Base-by-base conservation (phyloP, 139 green algal species). In the Pseudopediastrum boryanum region DNA sequence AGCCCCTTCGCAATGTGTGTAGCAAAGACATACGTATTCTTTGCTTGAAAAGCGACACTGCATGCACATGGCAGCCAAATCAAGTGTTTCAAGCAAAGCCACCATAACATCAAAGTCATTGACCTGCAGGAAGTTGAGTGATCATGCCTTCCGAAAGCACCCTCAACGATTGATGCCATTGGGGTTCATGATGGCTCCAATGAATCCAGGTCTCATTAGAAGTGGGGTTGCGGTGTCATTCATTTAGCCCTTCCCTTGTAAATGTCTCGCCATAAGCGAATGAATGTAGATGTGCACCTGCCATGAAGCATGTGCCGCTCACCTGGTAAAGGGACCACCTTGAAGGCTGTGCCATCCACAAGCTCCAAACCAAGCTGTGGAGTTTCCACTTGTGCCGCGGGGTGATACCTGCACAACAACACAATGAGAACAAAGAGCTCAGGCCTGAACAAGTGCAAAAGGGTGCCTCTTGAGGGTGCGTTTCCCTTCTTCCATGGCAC, bases 291-390 rank as follows among this genome's bases (percentile, higher is more conserved):
- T 39, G 29, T 31, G 31, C 33, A 64, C 2, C 19, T 10, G 50
- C n/a, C 5, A 52, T 3, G 39, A 65, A 44, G 29, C 0, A 0
- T 48, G 13, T 7, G 25, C 72, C 31, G 31, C 27, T 9, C 33
- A 78, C 44, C 76, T 65, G 64, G 51, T 42, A 63, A 35, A 1
- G 50, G 44, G 31, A 74, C 63, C 74, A 88, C 83, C 71, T 83
- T 82, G 78, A 93, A 87, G 1, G 71, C 66, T 1, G 71, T 9
- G 0, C 35, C 64, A 2, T 75, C 76, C 16, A 87, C 74, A 4
- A 93, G 62, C 61, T 89, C 83, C 51, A 92, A 74, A n/a, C 75
- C 74, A 27, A 95, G 52, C 72, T 89, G 71, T 0, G 91, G 87
- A 25, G 73, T 56, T 2, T 48, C 27, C 31, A 90, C 51, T 9